phyloP scores from a whole-genome alignment of 495 filamentous ascomycete genomes.

The Trichocladium antarcticum region DNA sequence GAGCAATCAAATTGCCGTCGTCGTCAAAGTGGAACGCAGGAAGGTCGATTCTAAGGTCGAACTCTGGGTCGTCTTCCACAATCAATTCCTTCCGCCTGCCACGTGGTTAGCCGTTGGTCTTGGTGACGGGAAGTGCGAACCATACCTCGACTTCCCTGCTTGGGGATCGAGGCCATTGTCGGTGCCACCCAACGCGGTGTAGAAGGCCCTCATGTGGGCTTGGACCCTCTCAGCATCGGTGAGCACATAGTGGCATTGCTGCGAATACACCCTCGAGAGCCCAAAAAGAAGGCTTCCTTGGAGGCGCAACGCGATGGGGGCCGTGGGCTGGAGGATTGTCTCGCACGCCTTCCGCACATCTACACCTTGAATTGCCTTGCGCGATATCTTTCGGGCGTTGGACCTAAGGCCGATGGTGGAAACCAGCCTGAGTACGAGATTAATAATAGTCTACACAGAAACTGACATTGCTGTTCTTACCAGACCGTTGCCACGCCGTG shows the following conservation, averaged over 20 bases:
- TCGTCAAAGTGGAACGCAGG: conserved; percentile 42
- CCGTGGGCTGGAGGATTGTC: conserved; percentile 72
- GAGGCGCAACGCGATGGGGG: conserved; percentile 81
- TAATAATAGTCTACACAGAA: not conserved
- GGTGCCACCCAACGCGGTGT: conserved; percentile 34
- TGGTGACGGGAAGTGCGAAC: not conserved
- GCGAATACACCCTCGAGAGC: conserved; percentile 68
- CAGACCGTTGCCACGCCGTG: conserved; percentile 93
- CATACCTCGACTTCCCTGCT: conserved; percentile 62
- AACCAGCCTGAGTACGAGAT: conserved; percentile 54
- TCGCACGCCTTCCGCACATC: conserved; percentile 76
- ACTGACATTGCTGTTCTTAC: conserved; percentile 39
- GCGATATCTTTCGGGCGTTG: conserved; percentile 59
- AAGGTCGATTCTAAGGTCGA: conserved; percentile 38
- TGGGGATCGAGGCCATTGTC: conserved; percentile 52
- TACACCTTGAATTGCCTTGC: conserved; percentile 83
- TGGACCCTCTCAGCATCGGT: conserved; percentile 68
- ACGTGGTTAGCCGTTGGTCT: conserved; percentile 2
- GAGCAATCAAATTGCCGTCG: conserved; percentile 29
- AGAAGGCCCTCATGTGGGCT: conserved; percentile 54
- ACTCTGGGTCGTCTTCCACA: conserved; percentile 76
- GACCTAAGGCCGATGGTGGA: conserved; percentile 69
- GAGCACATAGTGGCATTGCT: conserved; percentile 80
- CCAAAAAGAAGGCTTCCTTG: conserved; percentile 87
- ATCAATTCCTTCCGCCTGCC: conserved; percentile 67